Evolutionary conservation across 805 yeast species (phyloP), one percentile per base, ranked within the genome.

Genomic region (Lipomyces yamadae): DNA sequence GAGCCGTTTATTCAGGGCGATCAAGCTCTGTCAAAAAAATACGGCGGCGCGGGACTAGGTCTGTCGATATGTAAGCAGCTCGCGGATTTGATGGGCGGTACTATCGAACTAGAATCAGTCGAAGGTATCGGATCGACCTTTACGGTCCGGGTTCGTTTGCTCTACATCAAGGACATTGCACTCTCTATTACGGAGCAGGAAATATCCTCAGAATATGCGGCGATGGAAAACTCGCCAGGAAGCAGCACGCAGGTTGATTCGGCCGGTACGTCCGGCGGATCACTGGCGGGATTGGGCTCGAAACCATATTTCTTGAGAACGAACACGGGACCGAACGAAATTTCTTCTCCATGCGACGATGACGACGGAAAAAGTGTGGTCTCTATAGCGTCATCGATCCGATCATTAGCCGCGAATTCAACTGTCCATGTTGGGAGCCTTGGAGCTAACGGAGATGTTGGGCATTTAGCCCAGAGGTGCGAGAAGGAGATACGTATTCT

Each of bases 1-100:
- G 98, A 95, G 74, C 98, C 98, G 0, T 94, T 94, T 80, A 92
- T 93, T 24, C 99, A 94, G 79, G 99, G 98, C 62, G 98, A 94
- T 75, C 97, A 92, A 77, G 92, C 97, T 0, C 81, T 92, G 34
- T 90, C 97, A 4, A 83, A 97, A 74, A 91, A 93, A 65, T 88
- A 90, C 75, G 98, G 98, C 66, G 99, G 99, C 72, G 95, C 98
- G 0, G 99, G 98, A 1, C 81, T 94, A 58, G 99, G 99, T 0
- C 83, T 94, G 56, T 84, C 88, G 0, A 94, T 94, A 74, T 95
- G 98, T 78, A 83, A 91, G 66, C 98, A 94, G 77, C 84, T 95
- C 67, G 97, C 97, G 0, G 85, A 84, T 45, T 86, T 93, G 86
- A 94, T 94, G 98, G 84, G 87, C 65, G 97, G 99, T 64, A 86